Base-by-base conservation (phyloP, 1,284 basidiomycete genomes). In the Butyriboletus appendiculatus region DNA sequence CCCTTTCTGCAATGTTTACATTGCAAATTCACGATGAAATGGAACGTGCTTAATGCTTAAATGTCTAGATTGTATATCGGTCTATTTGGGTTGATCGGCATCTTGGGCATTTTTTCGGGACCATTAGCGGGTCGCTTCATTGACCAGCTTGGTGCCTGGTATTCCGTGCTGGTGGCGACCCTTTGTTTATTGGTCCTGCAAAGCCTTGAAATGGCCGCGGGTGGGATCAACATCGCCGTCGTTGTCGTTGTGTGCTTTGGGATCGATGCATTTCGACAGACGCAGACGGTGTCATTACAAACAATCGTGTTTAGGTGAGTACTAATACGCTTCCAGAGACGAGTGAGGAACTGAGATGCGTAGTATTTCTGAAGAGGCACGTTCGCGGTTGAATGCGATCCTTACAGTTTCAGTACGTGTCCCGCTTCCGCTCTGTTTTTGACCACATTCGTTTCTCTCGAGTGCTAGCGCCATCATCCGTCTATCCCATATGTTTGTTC, bases 71-170 rank as follows among this genome's bases (percentile, higher is more conserved):
- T 90, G 40, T 75, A 79, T 22, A 88, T 89, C 42, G 88, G 88
- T 11, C 71, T 90, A 4, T 88, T 90, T 61, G 88, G 85, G 5
- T 70, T 90, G 1, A 73, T 90, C 8, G 88, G 88, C 10, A 81
- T 88, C 64, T 72, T 83, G 39, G 86, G 85, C 16, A 85, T 88
- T 18, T 71, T 81, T 20, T 73, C 81, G 39, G 83, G 81, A 1
- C 87, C 86, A 3, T 59, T 87, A 32, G 77, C 81, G 16, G 88
- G 88, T 0, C 76, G 75, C 33, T 61, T 82, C 16, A 78, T 90
- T 45, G 86, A 90, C 65, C 70, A 65, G 5, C 74, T 89, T 18
- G 76, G 85, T 1, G 81, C 84, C 1, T 91, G 86, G 86, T 79
- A 81, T 50, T 81, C 82, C 7, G 77, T 85, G 18, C 73, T 88